A percentile compares a stretch with the other conserved stretches of the same genome.
Conservation (phyloP, 768 basidiomycete genomes). For the Kondoa subrosea region DNA sequence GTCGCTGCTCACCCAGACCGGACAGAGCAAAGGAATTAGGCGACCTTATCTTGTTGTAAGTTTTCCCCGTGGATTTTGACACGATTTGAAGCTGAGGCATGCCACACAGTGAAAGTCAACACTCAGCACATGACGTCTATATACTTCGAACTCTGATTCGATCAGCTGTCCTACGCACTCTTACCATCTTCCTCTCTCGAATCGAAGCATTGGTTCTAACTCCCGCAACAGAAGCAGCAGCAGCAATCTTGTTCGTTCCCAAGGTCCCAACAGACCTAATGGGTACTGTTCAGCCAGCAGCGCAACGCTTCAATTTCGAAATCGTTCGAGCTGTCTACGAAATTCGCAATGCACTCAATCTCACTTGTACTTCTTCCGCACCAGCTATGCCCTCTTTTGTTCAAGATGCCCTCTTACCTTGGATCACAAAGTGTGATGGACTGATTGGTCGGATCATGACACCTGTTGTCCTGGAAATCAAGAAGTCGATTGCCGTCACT, state of each 20-base stretch:
- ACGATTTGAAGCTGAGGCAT: neutral
- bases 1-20: conserved; percentile 18
- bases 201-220: conserved; percentile 23
- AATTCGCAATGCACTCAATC: conserved; percentile 18
- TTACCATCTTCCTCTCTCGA: conserved; percentile 27
- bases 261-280: conserved; percentile 13
- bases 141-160: conserved; percentile 26
- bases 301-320: conserved; percentile 25
- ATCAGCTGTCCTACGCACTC: conserved; percentile 25
- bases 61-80: neutral
- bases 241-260: conserved; percentile 7
- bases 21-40: conserved; percentile 18
- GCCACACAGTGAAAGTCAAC: conserved; percentile 21
- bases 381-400: conserved; percentile 20
- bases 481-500: conserved; percentile 12
- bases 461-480: conserved; percentile 21
- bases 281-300: conserved; percentile 18
- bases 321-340: conserved; percentile 25
- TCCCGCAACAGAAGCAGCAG: conserved; percentile 4
- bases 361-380: conserved; percentile 10
- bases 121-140: conserved; percentile 26
- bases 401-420: conserved; percentile 25
- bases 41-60: conserved; percentile 21
- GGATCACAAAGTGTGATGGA: conserved; percentile 26
- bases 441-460: conserved; percentile 24